Evolutionary conservation across 148 eudicot genomes (phyloP), one percentile per base, ranked within the genome.

Genomic region (Tetragonia tetragonoides): DNA sequence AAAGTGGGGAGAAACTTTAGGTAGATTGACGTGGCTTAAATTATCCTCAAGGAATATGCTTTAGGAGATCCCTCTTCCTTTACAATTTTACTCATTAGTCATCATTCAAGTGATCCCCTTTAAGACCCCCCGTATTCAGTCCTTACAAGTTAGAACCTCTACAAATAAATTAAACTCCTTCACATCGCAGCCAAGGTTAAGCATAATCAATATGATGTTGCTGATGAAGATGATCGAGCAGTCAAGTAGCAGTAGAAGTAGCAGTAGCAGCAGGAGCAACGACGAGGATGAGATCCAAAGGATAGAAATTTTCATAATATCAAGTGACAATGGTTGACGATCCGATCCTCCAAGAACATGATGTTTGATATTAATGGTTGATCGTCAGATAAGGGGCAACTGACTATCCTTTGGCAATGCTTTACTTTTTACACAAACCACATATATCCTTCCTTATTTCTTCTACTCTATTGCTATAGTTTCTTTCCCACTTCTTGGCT

Each of bases 361-460:
- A 47, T 71, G 18, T 39, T 47, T 82, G 42, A 49, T 46, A 42
- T 60, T 69, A n/a, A 59, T 18, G 70, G 60, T 49, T 74, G 82
- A 67, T 68, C 68, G 67, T 81, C 57, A 41, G 57, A 76, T 68
- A 71, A 54, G 83, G 87, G 89, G 90, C 90, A 87, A 81, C 86
- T 83, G 65, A 53, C 60, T 60, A 83, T 85, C 87, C 87, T 87
- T 87, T 85, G 90, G 90, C 87, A 87, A 82, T 73, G 61, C 56
- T 68, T 28, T 68, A 72, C 10, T 72, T 6, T 23, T 24, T 20
- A 17, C 51, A 59, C 68, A 40, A 40, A 42, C 37, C 41, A 68
- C 38, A 54, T 20, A 37, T 51, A 53, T 53, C 72, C 42, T 67
- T 67, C 37, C 6, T 47, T 41, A 18, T 47, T 38, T 24, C 44